phyloP scores from a whole-genome alignment of 108 stramenopile species.

The Cyclotella cryptica region DNA sequence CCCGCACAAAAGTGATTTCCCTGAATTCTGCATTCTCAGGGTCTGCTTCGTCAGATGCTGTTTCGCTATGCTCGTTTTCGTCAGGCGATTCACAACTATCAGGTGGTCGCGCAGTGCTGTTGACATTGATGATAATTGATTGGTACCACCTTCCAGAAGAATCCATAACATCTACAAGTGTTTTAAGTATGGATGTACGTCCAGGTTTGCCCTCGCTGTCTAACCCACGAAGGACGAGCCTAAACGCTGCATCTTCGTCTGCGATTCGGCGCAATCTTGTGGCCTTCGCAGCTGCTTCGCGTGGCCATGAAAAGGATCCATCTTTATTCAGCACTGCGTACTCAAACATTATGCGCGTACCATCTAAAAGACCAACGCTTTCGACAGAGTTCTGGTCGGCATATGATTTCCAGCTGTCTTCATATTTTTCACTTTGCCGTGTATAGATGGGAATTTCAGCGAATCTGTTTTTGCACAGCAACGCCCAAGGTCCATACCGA shows the following conservation, averaged over 20 bases:
- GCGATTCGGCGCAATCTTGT: slow-evolving; percentile 67
- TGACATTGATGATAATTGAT: slow-evolving; percentile 67
- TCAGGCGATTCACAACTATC: slow-evolving; percentile 52
- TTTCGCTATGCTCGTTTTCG: slow-evolving; percentile 13
- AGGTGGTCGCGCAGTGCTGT: slow-evolving; percentile 35
- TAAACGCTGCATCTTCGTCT: slow-evolving; percentile 77
- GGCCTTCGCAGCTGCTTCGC: slow-evolving; percentile 91
- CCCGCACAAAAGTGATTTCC: slow-evolving; percentile 64
- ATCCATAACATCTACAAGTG: slow-evolving; percentile 83
- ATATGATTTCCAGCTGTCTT: slow-evolving; percentile 71
- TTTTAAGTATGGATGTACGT: slow-evolving; percentile 31
- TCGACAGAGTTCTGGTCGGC: slow-evolving; percentile 76
- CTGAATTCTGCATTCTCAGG: slow-evolving; percentile 17
- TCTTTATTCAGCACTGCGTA: slow-evolving; percentile 69
- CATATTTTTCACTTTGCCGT: slow-evolving; percentile 53
- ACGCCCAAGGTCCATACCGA: slow-evolving; percentile 86
- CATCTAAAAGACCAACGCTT: slow-evolving; percentile 68
- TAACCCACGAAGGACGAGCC: slow-evolving; percentile 64
- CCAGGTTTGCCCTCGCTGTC: slow-evolving; percentile 63
- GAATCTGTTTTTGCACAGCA: slow-evolving; percentile 74
- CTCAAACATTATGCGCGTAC: slow-evolving; percentile 79
- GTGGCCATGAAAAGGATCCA: slow-evolving; percentile 78
- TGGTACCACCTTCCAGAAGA: slow-evolving; percentile 83
- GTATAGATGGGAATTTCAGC: slow-evolving; percentile 53
- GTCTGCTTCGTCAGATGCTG: slow-evolving; percentile 15